phyloP scores from a whole-genome alignment of 495 filamentous ascomycete genomes.

The Pseudevernia furfuracea region DNA sequence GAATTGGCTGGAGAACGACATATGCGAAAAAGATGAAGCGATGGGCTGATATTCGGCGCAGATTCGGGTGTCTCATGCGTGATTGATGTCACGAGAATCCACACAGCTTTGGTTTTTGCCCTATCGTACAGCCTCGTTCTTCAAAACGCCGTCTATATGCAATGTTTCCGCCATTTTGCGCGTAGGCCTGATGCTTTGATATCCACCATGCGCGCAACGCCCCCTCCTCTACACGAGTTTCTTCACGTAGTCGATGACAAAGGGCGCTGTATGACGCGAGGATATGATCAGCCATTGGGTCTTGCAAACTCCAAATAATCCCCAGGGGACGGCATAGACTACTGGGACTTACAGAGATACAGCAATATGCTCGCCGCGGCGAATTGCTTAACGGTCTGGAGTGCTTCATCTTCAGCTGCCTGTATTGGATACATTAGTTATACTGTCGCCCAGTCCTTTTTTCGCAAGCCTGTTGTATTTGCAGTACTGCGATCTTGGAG shows the following conservation, averaged over 20 bases:
- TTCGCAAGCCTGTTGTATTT: not conserved
- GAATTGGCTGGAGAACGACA: not conserved
- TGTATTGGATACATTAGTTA: constrained; percentile 15
- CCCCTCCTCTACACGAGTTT: constrained; percentile 57
- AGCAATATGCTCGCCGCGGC: constrained; percentile 57
- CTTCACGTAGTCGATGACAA: constrained; percentile 67
- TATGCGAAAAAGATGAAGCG: not conserved
- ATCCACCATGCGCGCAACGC: not conserved
- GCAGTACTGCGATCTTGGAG: not conserved
- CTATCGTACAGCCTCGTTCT: not conserved
- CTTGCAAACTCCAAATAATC: not conserved
- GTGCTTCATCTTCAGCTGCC: constrained; percentile 64
- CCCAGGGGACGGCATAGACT: not conserved
- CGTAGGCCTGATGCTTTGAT: not conserved
- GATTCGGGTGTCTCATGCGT: not conserved
- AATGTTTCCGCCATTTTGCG: not conserved
- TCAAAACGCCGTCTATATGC: not conserved
- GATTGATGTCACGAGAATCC: not conserved
- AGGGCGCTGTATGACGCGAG: constrained; percentile 53
- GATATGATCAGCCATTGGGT: constrained; percentile 4
- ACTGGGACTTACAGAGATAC: constrained; percentile 66
- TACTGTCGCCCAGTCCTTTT: not conserved
- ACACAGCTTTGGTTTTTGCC: not conserved
- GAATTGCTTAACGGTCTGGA: constrained; percentile 54
- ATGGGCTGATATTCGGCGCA: not conserved